These are phyloP conservation scores for Sophora flavescens DNA, from an alignment of 306 rosid species.

Conservation along the genomic window DNA sequence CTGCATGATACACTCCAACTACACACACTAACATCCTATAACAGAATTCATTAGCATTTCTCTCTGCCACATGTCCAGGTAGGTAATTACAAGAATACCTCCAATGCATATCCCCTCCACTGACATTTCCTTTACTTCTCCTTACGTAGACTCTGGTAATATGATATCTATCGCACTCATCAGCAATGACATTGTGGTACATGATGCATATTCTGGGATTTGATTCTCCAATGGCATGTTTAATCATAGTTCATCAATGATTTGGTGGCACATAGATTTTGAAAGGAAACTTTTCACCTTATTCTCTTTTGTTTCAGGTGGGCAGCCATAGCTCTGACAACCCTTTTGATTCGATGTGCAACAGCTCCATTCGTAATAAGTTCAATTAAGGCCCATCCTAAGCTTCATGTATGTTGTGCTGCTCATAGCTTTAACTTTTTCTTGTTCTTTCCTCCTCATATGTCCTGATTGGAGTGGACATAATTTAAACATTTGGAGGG, in stretches of 20 bases:
- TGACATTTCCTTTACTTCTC: too few species aligned
- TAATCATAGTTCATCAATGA: slow-evolving; percentile 10
- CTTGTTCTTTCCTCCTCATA: slow-evolving; percentile 14
- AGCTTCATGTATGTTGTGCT: slow-evolving; percentile 71
- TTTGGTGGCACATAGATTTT: slow-evolving; percentile 38
- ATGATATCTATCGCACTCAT: too few species aligned
- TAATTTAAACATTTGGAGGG: slow-evolving; percentile 23
- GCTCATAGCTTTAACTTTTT: slow-evolving; percentile 28
- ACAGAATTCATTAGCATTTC: too few species aligned
- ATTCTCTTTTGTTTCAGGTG: slow-evolving; percentile 71
- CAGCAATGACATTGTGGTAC: neutral
- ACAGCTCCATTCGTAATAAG: slow-evolving; percentile 76
- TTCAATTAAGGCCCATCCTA: slow-evolving; percentile 83
- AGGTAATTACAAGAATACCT: too few species aligned
- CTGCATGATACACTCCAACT: too few species aligned
- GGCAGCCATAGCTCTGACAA: slow-evolving; percentile 77
- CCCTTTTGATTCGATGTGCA: slow-evolving; percentile 70
- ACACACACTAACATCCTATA: too few species aligned
- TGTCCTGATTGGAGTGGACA: slow-evolving; percentile 29
- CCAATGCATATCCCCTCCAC: too few species aligned
- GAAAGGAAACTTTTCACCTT: slow-evolving; percentile 11
- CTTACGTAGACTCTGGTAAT: too few species aligned
- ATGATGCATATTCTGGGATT: slow-evolving; percentile 17
- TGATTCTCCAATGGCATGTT: slow-evolving; percentile 14
- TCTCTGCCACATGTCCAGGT: too few species aligned